Percentiles rank a stretch among this genome's conserved stretches.
Conservation (phyloP, 495 filamentous ascomycete species). For the Aspergillus bertholletiae region DNA sequence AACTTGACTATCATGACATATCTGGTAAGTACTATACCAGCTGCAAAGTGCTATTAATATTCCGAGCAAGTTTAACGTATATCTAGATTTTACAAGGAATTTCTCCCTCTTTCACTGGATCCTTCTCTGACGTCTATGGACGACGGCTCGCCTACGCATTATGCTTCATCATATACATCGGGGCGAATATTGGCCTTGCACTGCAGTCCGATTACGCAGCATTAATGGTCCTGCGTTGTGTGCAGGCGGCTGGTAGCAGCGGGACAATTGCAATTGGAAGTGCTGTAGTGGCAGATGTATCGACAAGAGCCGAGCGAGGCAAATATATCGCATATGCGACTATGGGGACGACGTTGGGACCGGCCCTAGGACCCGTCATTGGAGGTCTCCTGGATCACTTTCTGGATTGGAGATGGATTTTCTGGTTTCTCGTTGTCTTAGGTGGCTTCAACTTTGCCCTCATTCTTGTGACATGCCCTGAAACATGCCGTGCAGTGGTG, state of each 20-base stretch:
- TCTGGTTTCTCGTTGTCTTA: slow-evolving; percentile 70
- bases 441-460: slow-evolving; percentile 33
- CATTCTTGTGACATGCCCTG: slow-evolving; percentile 31
- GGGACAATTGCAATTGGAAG: slow-evolving; percentile 37
- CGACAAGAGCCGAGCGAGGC: slow-evolving; percentile 41
- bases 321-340: slow-evolving; percentile 38
- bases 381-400: slow-evolving; percentile 62
- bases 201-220: slow-evolving; percentile 41
- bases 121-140: slow-evolving; percentile 45
- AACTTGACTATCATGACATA: slow-evolving; percentile 47
- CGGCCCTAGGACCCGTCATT: slow-evolving; percentile 58
- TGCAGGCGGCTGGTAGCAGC: slow-evolving; percentile 48
- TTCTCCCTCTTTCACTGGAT: slow-evolving; percentile 43
- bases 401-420: slow-evolving; percentile 67
- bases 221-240: slow-evolving; percentile 45
- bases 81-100: slow-evolving; percentile 48
- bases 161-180: slow-evolving; percentile 41
- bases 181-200: slow-evolving; percentile 46
- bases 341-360: slow-evolving; percentile 34
- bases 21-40: slow-evolving; percentile 23
- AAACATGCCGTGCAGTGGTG: slow-evolving; percentile 45
- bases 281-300: slow-evolving; percentile 41
- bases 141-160: slow-evolving; percentile 44
- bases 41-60: too few relatives aligned
- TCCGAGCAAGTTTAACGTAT: too few relatives aligned